Percentiles rank a stretch among this genome's conserved stretches.
Evolutionary conservation across 805 yeast genomes (phyloP).

Genomic region (Metschnikowia anglica): DNA sequence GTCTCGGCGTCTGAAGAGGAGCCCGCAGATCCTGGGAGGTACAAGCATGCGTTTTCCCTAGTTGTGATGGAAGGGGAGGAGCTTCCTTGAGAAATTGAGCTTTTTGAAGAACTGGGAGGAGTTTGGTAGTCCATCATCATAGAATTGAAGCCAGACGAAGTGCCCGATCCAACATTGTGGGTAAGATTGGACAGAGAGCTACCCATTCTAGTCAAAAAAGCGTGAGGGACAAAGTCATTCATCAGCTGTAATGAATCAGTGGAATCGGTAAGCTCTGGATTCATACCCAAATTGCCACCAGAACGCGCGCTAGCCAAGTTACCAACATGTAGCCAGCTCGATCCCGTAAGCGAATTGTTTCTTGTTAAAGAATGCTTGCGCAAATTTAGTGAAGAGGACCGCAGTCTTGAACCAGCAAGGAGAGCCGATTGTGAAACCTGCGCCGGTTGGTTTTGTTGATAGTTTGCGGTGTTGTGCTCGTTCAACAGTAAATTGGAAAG

Average conservation of each 20-base stretch:
- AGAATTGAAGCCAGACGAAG: constrained; percentile 26
- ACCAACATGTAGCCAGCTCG: constrained; percentile 46
- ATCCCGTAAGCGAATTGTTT: constrained; percentile 37
- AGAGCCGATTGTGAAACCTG: constrained; percentile 15
- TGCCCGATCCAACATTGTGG: constrained; percentile 15
- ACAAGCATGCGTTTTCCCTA: constrained; percentile 4
- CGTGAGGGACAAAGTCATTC: constrained; percentile 45
- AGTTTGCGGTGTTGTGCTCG: constrained; percentile 38
- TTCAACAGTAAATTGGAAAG: constrained; percentile 42
- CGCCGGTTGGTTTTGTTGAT: constrained; percentile 21
- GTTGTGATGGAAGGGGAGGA: constrained; percentile 17
- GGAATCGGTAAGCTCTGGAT: constrained; percentile 28
- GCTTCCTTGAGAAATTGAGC: constrained; percentile 26
- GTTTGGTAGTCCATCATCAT: constrained; percentile 45
- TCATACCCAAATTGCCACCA: constrained; percentile 15
- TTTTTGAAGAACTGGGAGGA: constrained; percentile 37
- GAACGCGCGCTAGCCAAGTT: constrained; percentile 37
- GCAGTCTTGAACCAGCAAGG: constrained; percentile 28
- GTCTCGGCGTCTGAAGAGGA: constrained; percentile 32
- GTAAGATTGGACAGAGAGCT: constrained; percentile 22
- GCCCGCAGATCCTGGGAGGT: constrained; percentile 9
- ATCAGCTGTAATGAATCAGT: constrained; percentile 45
- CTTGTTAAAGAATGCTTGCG: constrained; percentile 45
- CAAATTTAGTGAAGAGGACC: constrained; percentile 37
- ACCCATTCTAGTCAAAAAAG: constrained; percentile 30